These are phyloP conservation scores for Trematosphaeria pertusa DNA, from an alignment of 2,329 filamentous ascomycete genomes.

Conservation along the genomic window DNA sequence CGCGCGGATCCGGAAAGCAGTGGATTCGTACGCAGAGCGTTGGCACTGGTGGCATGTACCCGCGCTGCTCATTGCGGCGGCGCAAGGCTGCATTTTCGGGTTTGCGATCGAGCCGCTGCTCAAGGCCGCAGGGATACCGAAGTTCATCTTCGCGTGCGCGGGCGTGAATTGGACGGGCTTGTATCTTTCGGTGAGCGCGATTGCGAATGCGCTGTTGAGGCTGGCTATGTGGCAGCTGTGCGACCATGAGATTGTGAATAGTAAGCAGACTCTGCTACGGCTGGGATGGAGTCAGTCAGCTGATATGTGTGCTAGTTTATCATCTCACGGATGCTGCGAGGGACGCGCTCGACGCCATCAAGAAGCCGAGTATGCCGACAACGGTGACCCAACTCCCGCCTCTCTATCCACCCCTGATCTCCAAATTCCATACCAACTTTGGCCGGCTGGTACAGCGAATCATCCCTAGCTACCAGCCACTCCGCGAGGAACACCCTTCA, in stretches of 20 bases:
- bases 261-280: too few species aligned
- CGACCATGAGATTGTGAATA: slow-evolving; percentile 6
- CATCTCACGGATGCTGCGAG: neutral
- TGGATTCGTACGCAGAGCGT: too few species aligned
- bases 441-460: neutral
- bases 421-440: neutral
- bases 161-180: neutral
- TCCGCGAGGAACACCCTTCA: neutral
- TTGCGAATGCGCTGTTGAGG: slow-evolving; percentile 1
- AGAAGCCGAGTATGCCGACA: too few species aligned
- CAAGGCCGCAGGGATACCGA: neutral
- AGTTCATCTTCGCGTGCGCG: slow-evolving; percentile 4
- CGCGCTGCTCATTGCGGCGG: slow-evolving; percentile 2
- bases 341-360: neutral
- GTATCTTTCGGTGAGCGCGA: neutral
- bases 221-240: slow-evolving; percentile 1
- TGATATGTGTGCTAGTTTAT: neutral
- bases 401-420: neutral
- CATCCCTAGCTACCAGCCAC: neutral
- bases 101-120: slow-evolving; percentile 2
- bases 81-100: slow-evolving; percentile 5
- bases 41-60: slow-evolving; percentile 11
- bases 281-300: too few species aligned
- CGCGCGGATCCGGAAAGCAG: too few species aligned
- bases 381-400: neutral